Evolutionary conservation across 768 basidiomycete species (phyloP).

Genomic region (Daedaleopsis sinensis): DNA sequence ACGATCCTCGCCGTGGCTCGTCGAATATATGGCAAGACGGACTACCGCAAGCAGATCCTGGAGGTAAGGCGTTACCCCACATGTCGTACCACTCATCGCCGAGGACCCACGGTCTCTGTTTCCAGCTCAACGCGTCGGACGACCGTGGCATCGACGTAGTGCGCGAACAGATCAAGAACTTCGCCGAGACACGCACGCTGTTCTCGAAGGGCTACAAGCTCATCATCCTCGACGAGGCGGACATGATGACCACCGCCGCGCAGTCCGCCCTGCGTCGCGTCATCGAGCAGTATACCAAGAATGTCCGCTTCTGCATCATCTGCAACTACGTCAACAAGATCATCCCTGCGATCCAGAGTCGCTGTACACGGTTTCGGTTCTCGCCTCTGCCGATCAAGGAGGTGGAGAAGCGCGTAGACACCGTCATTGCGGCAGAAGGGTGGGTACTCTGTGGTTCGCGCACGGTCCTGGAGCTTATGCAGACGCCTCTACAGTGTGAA

Average conservation of each 20-base stretch:
- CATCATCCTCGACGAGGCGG: conserved; percentile 98
- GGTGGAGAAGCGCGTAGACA: conserved; percentile 80
- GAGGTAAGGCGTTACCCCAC: conserved; percentile 64
- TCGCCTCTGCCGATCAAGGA: conserved; percentile 86
- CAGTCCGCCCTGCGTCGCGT: conserved; percentile 96
- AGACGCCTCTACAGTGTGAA: conserved; percentile 62
- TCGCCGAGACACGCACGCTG: conserved; percentile 92
- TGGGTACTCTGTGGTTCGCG: conserved; percentile 38
- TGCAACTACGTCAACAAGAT: conserved; percentile 99
- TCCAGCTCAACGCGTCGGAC: conserved; percentile 95
- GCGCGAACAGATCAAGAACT: conserved; percentile 98
- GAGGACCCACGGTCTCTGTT: not conserved
- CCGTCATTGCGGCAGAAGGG: conserved; percentile 85
- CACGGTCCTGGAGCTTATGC: conserved; percentile 3
- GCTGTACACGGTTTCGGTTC: conserved; percentile 97
- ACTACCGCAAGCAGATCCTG: conserved; percentile 89
- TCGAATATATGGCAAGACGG: conserved; percentile 80
- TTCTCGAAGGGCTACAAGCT: conserved; percentile 95
- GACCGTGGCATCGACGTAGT: conserved; percentile 99
- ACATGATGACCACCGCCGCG: conserved; percentile 99
- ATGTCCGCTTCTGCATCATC: conserved; percentile 98
- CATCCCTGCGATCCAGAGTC: conserved; percentile 95
- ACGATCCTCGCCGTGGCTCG: conserved; percentile 96
- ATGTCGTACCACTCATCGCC: conserved; percentile 1
- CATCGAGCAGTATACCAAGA: conserved; percentile 98